phyloP scores from a whole-genome alignment of 176 grass and related monocot genomes.

The Avena atlantica region DNA sequence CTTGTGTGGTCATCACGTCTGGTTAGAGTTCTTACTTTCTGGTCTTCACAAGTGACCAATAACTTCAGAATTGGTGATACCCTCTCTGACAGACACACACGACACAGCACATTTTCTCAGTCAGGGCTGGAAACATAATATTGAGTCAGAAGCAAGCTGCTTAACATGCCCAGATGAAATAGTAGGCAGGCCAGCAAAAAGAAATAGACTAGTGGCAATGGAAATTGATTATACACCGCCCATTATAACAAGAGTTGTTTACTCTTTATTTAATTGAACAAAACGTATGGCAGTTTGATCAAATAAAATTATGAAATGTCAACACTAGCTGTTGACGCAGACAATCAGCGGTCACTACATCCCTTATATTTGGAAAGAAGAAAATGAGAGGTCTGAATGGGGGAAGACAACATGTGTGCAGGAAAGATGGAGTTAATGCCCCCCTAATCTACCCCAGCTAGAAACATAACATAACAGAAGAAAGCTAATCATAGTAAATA shows the following conservation, averaged over 20 bases:
- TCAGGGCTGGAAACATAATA: conserved; percentile 30
- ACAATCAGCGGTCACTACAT: neutral
- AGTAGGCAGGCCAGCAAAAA: neutral
- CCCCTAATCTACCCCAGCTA: neutral
- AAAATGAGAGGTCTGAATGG: neutral
- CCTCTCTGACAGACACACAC: conserved; percentile 4
- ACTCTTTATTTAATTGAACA: conserved; percentile 9
- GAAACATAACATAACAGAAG: neutral
- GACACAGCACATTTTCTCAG: neutral
- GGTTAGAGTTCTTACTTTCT: conserved; percentile 7
- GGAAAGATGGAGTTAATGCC: neutral
- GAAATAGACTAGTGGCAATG: neutral
- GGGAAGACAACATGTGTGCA: neutral
- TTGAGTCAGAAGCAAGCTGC: conserved; percentile 16
- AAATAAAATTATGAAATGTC: conserved; percentile 19
- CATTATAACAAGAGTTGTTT: neutral
- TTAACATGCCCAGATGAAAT: neutral
- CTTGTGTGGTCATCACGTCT: conserved; percentile 14
- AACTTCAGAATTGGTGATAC: conserved; percentile 26
- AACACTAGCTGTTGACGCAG: conserved; percentile 9
- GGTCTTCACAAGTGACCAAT: conserved; percentile 21
- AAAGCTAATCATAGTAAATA: neutral
- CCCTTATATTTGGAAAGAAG: neutral
- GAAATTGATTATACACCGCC: neutral
- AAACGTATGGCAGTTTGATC: neutral